phyloP scores from a whole-genome alignment of 257 asterid species.

The Solanum tarijense region DNA sequence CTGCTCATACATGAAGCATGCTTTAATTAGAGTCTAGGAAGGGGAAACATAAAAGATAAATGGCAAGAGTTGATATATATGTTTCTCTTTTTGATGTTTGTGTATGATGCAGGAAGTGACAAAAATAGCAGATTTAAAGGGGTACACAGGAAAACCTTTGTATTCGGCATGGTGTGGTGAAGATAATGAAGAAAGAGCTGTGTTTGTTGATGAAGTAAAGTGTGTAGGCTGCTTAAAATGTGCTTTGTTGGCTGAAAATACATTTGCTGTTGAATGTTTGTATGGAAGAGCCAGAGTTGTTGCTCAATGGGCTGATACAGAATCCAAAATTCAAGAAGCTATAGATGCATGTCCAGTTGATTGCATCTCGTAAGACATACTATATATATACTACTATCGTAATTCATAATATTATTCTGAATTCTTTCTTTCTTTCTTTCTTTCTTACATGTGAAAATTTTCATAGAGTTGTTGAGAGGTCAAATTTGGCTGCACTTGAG shows the following conservation, averaged over 20 bases:
- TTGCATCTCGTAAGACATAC: slow-evolving; percentile 65
- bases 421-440: neutral
- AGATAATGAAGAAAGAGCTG: slow-evolving; percentile 63
- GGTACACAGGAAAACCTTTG: slow-evolving; percentile 79
- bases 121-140: slow-evolving; percentile 67
- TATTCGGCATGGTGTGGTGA: slow-evolving; percentile 70
- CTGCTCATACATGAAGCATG: neutral
- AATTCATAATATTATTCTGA: neutral
- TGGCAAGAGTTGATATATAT: neutral
- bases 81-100: neutral
- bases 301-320: slow-evolving; percentile 94
- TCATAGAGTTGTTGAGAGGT: slow-evolving; percentile 59
- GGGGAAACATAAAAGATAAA: neutral
- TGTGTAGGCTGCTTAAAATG: slow-evolving; percentile 91
- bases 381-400: neutral
- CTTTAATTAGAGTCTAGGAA: neutral
- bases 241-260: slow-evolving; percentile 72
- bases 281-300: slow-evolving; percentile 86
- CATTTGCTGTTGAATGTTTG: slow-evolving; percentile 74
- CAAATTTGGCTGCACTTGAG: slow-evolving; percentile 79
- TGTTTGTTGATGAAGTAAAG: slow-evolving; percentile 87
- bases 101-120: slow-evolving; percentile 48
- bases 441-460: neutral
- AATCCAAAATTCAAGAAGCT: slow-evolving; percentile 67
- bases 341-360: slow-evolving; percentile 80